Evolutionary conservation across 164 flowering plant species (phyloP).

Genomic region (Liriodendron chinense): DNA sequence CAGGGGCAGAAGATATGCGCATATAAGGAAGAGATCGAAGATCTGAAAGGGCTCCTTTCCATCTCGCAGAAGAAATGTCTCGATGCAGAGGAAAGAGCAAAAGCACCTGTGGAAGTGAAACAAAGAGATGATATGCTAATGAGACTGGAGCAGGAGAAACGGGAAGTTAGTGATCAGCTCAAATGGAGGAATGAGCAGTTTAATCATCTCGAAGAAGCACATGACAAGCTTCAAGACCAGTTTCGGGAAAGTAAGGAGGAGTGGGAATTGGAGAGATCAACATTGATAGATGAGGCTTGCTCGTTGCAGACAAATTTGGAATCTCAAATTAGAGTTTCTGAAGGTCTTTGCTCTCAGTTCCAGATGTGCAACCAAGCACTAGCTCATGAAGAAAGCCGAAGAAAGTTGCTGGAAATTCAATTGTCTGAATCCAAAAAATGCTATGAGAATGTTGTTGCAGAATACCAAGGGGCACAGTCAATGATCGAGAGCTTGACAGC

Average conservation of each 20-base stretch:
- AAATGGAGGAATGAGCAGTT: slow-evolving; percentile 77
- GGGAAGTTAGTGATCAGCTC: slow-evolving; percentile 38
- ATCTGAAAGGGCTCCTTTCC: slow-evolving; percentile 35
- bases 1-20: slow-evolving; percentile 31
- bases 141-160: slow-evolving; percentile 40
- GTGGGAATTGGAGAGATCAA: slow-evolving; percentile 52
- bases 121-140: slow-evolving; percentile 35
- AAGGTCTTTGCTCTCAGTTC: slow-evolving; percentile 37
- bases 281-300: slow-evolving; percentile 39
- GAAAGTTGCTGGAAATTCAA: slow-evolving; percentile 48
- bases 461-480: slow-evolving; percentile 43
- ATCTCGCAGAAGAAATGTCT: slow-evolving; percentile 35
- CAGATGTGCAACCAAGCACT: slow-evolving; percentile 62
- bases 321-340: slow-evolving; percentile 40
- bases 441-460: slow-evolving; percentile 37
- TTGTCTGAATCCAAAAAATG: slow-evolving; percentile 36
- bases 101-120: slow-evolving; percentile 32
- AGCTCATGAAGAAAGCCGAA: slow-evolving; percentile 58
- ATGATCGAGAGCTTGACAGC: slow-evolving; percentile 32
- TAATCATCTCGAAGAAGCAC: slow-evolving; percentile 61
- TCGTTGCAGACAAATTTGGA: slow-evolving; percentile 41
- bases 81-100: slow-evolving; percentile 38
- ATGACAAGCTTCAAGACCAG: slow-evolving; percentile 37
- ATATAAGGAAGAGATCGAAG: slow-evolving; percentile 33
- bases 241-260: slow-evolving; percentile 36